Base-by-base conservation (phyloP, 345 rosid species). In the Firmiana major region DNA sequence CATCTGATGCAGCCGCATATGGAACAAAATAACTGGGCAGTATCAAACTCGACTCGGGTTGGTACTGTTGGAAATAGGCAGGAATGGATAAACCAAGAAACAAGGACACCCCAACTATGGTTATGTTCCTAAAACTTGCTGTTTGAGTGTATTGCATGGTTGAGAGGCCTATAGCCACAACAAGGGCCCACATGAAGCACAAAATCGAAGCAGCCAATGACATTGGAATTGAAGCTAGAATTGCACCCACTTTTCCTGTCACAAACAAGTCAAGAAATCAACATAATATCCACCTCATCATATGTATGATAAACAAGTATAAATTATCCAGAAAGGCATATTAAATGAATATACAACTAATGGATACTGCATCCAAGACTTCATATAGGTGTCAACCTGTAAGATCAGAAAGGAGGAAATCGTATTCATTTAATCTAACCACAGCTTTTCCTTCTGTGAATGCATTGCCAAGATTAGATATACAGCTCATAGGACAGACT, bases 151-250 rank as follows among this genome's bases (percentile, higher is more conserved):
- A 88, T 80, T 90, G 97, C 81, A 95, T 85, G 74, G 81, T 89
- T 26, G 94, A 89, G 83, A 95, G 87, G 74, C 98, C 99, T 46
- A 93, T 15, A 15, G 92, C 91, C 54, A 89, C 91, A 7, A 86
- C 81, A 76, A 93, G 92, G 60, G 92, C 97, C 98, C 98, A 93
- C 74, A 86, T 84, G 83, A 93, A 95, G 88, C 99, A 95, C 76
- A 95, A 84, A 45, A 89, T 81, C 22, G 98, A 84, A 83, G 98
- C 99, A 83, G 98, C 96, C 80, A 95, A 83, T 63, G 99, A 91
- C 74, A 74, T 86, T 49, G 99, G 99, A 76, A 93, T 85, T 15
- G 97, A 93, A 65, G 99, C 96, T 68, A 93, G 98, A 85, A 92
- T 80, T 3, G 98, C 98, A 36, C 99, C 97, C 46, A 90, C 80